phyloP scores from a whole-genome alignment of 768 basidiomycete genomes.

The Leccinum pellstonianum region DNA sequence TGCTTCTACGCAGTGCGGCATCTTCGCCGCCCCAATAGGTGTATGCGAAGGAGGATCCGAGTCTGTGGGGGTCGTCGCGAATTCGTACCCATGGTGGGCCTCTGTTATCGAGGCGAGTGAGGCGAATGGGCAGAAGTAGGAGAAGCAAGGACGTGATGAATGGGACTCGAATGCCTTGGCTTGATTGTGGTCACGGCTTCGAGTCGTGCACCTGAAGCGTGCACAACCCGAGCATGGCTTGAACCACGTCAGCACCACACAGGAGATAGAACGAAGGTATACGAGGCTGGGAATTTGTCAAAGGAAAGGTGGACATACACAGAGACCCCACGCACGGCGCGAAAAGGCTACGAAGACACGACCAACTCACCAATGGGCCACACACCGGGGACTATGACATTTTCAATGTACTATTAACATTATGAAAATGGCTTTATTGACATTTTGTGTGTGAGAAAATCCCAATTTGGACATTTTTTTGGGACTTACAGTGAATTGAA shows the following conservation, averaged over 20 bases:
- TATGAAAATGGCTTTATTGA: too few species aligned
- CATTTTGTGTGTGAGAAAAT: too few species aligned
- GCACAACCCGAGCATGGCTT: too few species aligned
- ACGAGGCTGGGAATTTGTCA: not conserved
- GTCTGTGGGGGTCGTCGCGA: constrained; percentile 28
- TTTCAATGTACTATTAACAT: too few species aligned
- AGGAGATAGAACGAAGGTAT: not conserved
- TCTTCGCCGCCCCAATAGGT: constrained; percentile 17
- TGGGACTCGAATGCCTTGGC: constrained; percentile 4
- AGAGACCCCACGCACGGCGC: not conserved
- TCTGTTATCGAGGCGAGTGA: constrained; percentile 12
- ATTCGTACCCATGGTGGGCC: constrained; percentile 28
- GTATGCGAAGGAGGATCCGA: constrained; percentile 30
- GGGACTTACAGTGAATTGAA: too few species aligned
- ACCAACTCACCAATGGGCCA: constrained; percentile 22
- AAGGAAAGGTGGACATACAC: not conserved
- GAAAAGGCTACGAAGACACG: constrained; percentile 1
- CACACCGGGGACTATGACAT: too few species aligned
- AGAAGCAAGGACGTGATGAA: constrained; percentile 2
- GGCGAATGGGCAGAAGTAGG: constrained; percentile 1
- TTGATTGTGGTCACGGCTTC: constrained; percentile 7
- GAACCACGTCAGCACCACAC: constrained; percentile 9
- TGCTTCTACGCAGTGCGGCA: constrained; percentile 1
- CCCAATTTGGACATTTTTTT: too few species aligned
- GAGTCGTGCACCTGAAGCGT: not conserved